Evolutionary conservation across 1,139 yeast species (phyloP), one percentile per base, ranked within the genome.

Genomic region (Saccharomyces hybrid): DNA sequence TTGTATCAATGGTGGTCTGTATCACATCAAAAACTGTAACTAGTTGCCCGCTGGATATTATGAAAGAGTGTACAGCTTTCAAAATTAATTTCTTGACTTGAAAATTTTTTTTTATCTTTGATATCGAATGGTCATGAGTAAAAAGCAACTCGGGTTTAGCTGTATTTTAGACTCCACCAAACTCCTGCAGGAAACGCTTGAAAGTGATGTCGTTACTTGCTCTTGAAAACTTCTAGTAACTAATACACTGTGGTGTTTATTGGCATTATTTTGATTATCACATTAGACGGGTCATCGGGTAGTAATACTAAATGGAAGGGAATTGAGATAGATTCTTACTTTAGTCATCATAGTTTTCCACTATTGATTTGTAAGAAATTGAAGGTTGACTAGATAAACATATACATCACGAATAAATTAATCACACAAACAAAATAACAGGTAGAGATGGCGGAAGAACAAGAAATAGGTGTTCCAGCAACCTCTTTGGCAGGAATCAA

Each of bases 401-500:
- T 14, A 34, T 34, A 19, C 19, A 19, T 14, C 21, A 16, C 4
- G 5, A 14, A 34, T 16, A 3, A 14, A 8, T 8, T 21, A 16
- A 14, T 14, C 9, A 14, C 11, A 34, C 42, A 44, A 32, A 14
- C 14, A 32, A 32, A 21, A 44, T 44, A 21, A 9, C 16, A 21
- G 19, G 16, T 44, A 12, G 16, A 12, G 11, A 24, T 24, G 26
- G 26, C 19, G 29, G 48, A 24, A 12, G 16, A 44, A 26, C 48
- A 26, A 12, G 29, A 12, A 21, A 44, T 44, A 16, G 54, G 51
- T 16, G 29, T 42, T 2, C 69, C 74, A 3, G 87, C 87, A 1
- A 72, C 73, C 48, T 81, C 91, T 3, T 72, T 88, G 34, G 69
- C 71, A 29, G 75, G 79, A 53, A 86, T 91, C 48, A 84, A 84